Evolutionary conservation across 1,284 basidiomycete genomes (phyloP), one percentile per base, ranked within the genome.

Genomic region (Porodaedalea pini): DNA sequence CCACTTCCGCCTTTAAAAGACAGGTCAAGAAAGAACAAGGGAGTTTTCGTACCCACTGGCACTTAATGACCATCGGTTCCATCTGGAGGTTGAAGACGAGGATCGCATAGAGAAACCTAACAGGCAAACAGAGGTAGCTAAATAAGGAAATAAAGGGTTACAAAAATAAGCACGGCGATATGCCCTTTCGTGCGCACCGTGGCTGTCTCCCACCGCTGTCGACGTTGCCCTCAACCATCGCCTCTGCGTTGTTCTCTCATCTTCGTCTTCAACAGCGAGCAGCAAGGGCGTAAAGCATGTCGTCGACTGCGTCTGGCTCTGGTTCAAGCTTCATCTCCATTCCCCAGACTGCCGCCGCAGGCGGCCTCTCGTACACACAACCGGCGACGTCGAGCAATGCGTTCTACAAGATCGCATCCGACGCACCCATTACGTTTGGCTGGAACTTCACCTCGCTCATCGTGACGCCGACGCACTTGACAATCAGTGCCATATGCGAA

Each of bases 381-480:
- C 94, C 94, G 0, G 86, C 91, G 0, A 79, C 84, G 62, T 86
- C 88, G 8, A 84, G 73, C 17, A 69, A 84, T 21, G 83, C 86
- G 2, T 98, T 82, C 75, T 96, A 88, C 79, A 96, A 97, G 78
- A 90, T 98, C 65, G 90, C 89, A 0, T 72, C 75, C 0, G 77
- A 78, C 47, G 80, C 91, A 66, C 77, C 77, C 57, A 80, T 96
- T 67, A 96, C 92, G 19, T 92, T 96, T 71, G 92, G 80, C n/a
- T 97, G 94, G 94, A 95, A 93, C 70, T 81, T 91, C 64, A 92
- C 89, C 19, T 78, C 78, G 61, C 74, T 95, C 23, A 75, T 85
- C 61, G 79, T 79, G 36, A 80, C 79, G 0, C 92, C 93, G 0
- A 80, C 81, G 0, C 74, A 77, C 58, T 77, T 97, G 61, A 96